Conservation (phyloP, 2,329 filamentous ascomycete genomes). For the Penicillium hordei region DNA sequence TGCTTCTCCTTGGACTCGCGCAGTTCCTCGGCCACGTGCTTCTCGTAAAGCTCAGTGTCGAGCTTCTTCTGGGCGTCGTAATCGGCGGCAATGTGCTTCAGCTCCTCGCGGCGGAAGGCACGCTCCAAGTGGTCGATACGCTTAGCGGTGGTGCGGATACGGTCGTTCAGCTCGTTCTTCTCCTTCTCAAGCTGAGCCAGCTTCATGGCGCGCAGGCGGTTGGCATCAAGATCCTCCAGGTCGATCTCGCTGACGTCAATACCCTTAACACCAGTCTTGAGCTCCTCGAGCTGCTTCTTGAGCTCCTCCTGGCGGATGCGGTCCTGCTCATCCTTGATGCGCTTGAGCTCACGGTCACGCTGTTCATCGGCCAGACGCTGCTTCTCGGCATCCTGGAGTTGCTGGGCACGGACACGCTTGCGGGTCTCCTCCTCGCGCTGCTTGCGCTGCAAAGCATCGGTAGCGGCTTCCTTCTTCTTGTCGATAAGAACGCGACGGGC, state of each 20-base stretch:
- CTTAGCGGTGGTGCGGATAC: constrained; percentile 87
- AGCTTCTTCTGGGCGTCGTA: constrained; percentile 77
- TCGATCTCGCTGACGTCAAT: constrained; percentile 72
- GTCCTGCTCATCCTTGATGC: constrained; percentile 81
- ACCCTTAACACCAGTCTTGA: constrained; percentile 82
- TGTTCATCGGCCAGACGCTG: constrained; percentile 89
- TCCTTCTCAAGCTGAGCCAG: constrained; percentile 93
- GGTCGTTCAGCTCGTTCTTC: constrained; percentile 94
- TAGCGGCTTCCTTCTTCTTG: constrained; percentile 95
- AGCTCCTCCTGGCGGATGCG: constrained; percentile 90
- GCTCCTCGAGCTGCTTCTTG: constrained; percentile 85
- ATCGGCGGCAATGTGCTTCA: constrained; percentile 84
- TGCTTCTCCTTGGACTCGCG: constrained; percentile 83
- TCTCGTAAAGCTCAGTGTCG: constrained; percentile 79
- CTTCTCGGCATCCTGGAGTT: constrained; percentile 85
- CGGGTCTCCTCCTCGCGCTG: constrained; percentile 90
- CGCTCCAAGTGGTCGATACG: constrained; percentile 95
- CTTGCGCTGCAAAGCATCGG: constrained; percentile 79
- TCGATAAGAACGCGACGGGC: constrained; percentile 87
- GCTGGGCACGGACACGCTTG: constrained; percentile 82
- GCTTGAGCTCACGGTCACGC: constrained; percentile 82
- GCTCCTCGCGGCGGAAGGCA: constrained; percentile 92
- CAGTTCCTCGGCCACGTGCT: constrained; percentile 73
- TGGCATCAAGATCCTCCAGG: constrained; percentile 82
- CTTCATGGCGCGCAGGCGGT: constrained; percentile 90